These are phyloP conservation scores for Phaseolus lunatus DNA, from an alignment of 306 rosid species.

Conservation along the genomic window DNA sequence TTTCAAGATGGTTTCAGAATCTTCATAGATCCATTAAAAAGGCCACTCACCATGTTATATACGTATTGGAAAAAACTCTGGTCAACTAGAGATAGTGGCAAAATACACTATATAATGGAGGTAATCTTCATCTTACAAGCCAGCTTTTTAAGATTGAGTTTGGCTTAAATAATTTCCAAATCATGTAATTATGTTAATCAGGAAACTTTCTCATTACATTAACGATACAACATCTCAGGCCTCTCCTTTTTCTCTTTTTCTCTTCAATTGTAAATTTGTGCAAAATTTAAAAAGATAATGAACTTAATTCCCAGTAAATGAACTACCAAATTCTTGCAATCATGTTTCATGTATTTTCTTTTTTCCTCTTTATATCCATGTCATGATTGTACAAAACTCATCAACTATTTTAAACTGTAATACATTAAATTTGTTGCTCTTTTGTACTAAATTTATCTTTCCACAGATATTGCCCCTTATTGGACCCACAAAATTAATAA, in stretches of 20 bases:
- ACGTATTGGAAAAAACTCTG: too few species aligned
- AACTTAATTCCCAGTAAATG: conserved; percentile 21
- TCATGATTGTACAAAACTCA: conserved; percentile 1
- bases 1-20: too few species aligned
- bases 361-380: conserved; percentile 14
- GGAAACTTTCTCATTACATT: conserved; percentile 5
- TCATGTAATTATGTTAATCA: background rate
- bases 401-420: conserved; percentile 11
- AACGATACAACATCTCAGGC: conserved; percentile 2
- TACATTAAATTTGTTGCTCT: conserved; percentile 19
- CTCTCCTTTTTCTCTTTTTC: conserved; percentile 4
- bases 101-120: too few species aligned
- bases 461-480: conserved; percentile 81
- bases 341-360: conserved; percentile 27
- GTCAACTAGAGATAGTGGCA: too few species aligned
- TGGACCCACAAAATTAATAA: conserved; percentile 83
- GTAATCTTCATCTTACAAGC: too few species aligned
- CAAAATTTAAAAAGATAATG: conserved; percentile 15
- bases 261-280: background rate
- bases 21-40: too few species aligned
- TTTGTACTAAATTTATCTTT: conserved; percentile 45
- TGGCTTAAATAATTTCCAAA: background rate
- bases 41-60: too few species aligned
- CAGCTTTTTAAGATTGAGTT: too few species aligned
- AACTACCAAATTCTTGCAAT: conserved; percentile 21